A percentile compares a stretch with the other conserved stretches of the same genome.
Evolutionary conservation across 192 early-diverging fungal species (phyloP).

Genomic region (Rhizophagus clarus): DNA sequence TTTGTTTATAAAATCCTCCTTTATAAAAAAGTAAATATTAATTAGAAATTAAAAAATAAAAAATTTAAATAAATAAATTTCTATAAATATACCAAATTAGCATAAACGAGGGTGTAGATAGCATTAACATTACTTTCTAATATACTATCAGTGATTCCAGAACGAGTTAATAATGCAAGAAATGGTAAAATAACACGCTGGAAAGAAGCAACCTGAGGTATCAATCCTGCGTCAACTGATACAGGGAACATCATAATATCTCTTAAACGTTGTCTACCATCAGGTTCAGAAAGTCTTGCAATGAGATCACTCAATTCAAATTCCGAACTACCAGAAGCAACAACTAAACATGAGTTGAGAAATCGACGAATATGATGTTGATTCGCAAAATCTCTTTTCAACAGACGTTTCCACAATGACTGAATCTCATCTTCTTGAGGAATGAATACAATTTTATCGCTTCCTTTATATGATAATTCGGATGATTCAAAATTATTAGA

Average conservation of each 20-base stretch:
- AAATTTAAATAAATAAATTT: neutral
- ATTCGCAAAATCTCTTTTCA: neutral
- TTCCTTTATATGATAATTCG: conserved; percentile 10
- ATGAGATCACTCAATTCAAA: conserved; percentile 37
- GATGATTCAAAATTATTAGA: conserved; percentile 28
- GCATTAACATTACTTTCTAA: conserved; percentile 35
- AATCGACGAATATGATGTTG: conserved; percentile 30
- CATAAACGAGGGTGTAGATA: conserved; percentile 40
- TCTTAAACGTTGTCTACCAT: conserved; percentile 31
- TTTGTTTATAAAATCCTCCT: conserved; percentile 33
- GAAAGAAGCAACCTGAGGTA: conserved; percentile 31
- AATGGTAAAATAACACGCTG: conserved; percentile 44
- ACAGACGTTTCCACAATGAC: neutral
- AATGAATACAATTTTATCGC: conserved; percentile 18
- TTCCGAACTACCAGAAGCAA: conserved; percentile 30
- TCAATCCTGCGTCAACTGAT: conserved; percentile 33
- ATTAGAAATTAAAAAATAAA: neutral
- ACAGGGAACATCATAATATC: conserved; percentile 37
- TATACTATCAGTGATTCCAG: conserved; percentile 36
- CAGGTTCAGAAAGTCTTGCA: neutral
- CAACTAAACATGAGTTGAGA: conserved; percentile 29
- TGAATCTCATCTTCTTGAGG: neutral
- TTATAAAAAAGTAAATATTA: conserved; percentile 3
- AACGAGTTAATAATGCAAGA: conserved; percentile 43
- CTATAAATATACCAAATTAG: conserved; percentile 4